These are phyloP conservation scores for Bimuria novae-zelandiae DNA, from an alignment of 2,329 filamentous ascomycete species.

Conservation along the genomic window DNA sequence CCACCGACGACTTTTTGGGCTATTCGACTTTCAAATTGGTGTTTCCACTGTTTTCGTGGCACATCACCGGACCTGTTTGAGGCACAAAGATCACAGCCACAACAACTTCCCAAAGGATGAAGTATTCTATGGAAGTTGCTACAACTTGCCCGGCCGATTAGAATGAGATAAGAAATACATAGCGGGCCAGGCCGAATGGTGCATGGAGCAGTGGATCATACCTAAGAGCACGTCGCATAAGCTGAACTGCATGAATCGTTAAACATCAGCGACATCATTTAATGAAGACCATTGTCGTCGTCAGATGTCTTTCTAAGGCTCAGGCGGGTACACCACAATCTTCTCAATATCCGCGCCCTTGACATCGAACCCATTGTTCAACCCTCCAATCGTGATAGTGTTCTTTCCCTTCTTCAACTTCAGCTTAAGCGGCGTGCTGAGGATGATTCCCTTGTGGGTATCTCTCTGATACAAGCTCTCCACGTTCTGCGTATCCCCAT, in stretches of 20 bases:
- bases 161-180: no score
- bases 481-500: constrained; percentile 55
- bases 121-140: no score
- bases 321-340: constrained; percentile 64
- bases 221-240: no score
- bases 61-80: no score
- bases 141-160: neutral
- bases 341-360: constrained; percentile 64
- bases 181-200: no score
- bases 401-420: constrained; percentile 62
- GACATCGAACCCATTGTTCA: constrained; percentile 60
- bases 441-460: constrained; percentile 63
- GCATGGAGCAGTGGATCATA: neutral
- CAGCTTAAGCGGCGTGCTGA: constrained; percentile 62
- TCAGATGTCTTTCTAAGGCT: constrained; percentile 34
- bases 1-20: no score
- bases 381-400: constrained; percentile 61
- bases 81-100: no score
- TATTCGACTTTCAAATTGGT: no score
- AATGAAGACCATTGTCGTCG: neutral
- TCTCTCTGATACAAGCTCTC: constrained; percentile 60
- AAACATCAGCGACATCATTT: no score
- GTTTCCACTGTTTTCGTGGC: no score
- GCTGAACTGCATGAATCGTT: no score
- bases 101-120: no score